These are phyloP conservation scores for Phaeodactylum tricornutum DNA, from an alignment of 108 stramenopile genomes.

Conservation along the genomic window DNA sequence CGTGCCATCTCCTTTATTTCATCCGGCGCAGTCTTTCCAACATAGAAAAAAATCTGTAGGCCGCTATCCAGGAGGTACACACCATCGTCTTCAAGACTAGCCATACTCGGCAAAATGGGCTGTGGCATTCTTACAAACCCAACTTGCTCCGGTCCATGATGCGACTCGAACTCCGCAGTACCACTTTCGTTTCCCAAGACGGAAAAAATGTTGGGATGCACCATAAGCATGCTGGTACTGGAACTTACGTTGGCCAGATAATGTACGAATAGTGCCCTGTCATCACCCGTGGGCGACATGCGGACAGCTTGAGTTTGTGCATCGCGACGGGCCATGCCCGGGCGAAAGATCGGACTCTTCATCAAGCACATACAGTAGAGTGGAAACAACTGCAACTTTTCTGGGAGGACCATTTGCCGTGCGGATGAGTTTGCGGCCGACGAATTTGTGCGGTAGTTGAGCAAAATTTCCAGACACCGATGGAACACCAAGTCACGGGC, in stretches of 20 bases:
- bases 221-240: constrained; percentile 35
- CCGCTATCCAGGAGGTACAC: constrained; percentile 58
- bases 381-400: constrained; percentile 79
- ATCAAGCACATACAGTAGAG: constrained; percentile 64
- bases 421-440: constrained; percentile 37
- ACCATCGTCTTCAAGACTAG: constrained; percentile 39
- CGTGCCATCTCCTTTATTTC: constrained; percentile 7
- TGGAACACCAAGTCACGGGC: constrained; percentile 32
- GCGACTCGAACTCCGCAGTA: neutral
- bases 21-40: constrained; percentile 36
- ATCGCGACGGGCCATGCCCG: constrained; percentile 17
- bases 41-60: constrained; percentile 33
- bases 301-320: constrained; percentile 2
- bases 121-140: constrained; percentile 41
- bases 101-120: constrained; percentile 37
- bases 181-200: neutral
- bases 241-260: constrained; percentile 40
- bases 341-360: constrained; percentile 57
- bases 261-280: constrained; percentile 52
- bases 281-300: constrained; percentile 62
- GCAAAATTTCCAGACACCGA: constrained; percentile 48
- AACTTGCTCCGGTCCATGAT: neutral
- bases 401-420: constrained; percentile 85
- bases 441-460: constrained; percentile 63
- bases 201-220: constrained; percentile 43